These are phyloP conservation scores for Suhomyces prunicola DNA, from an alignment of 805 yeast genomes.

Conservation along the genomic window DNA sequence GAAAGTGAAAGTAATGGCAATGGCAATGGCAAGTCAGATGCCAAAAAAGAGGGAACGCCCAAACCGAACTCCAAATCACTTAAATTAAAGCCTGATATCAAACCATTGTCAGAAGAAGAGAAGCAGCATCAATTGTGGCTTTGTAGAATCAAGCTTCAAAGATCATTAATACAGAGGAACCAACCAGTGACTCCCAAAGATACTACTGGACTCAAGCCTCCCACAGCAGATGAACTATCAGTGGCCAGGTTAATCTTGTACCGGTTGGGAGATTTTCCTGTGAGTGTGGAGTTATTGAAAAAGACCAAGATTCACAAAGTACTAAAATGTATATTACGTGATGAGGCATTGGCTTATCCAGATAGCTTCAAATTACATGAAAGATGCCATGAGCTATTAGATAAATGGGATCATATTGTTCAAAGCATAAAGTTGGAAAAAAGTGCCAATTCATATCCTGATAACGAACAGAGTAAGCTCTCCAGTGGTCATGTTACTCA, in stretches of 20 bases:
- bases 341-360: constrained; percentile 37
- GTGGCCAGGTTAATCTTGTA: constrained; percentile 38
- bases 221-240: constrained; percentile 44
- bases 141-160: constrained; percentile 48
- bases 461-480: constrained; percentile 1
- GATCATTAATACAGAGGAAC: constrained; percentile 46
- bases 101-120: constrained; percentile 33
- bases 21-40: not conserved
- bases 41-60: constrained; percentile 3
- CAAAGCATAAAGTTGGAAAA: constrained; percentile 36
- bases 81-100: constrained; percentile 7
- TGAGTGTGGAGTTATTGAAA: constrained; percentile 38
- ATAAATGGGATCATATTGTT: constrained; percentile 40
- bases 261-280: constrained; percentile 42
- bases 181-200: constrained; percentile 39
- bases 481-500: constrained; percentile 8
- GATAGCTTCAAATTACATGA: constrained; percentile 46
- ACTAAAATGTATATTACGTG: constrained; percentile 44
- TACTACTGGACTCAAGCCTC: constrained; percentile 32
- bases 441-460: constrained; percentile 1
- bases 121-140: constrained; percentile 45
- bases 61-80: constrained; percentile 2
- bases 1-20: constrained; percentile 6
- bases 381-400: constrained; percentile 38
- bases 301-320: constrained; percentile 52